Evolutionary conservation across 1,139 yeast species (phyloP), one percentile per base, ranked within the genome.

Genomic region (Nakaseomyces kungkrabaensis): DNA sequence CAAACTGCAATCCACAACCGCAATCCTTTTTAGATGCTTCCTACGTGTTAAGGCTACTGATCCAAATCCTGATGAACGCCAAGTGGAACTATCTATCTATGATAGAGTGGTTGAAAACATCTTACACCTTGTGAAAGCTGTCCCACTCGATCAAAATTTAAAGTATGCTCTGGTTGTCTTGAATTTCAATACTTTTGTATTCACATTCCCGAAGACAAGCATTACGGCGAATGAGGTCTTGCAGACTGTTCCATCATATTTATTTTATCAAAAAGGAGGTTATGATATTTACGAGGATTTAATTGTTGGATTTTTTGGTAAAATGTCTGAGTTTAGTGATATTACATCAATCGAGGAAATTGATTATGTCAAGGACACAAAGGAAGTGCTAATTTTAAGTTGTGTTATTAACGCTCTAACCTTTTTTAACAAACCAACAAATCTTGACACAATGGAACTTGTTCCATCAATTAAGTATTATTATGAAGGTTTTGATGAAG

Each of bases 1-100:
- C 50, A 73, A 77, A 45, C 65, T 79, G 32, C 83, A 78, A 53
- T 73, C 78, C 4, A 73, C 77, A 57, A 66, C 77, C 3, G 66
- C 70, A 1, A 58, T 65, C 32, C 51, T 70, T 1, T 67, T 67
- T 47, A 65, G 70, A 52, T 59, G 64, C 29, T 54, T 65, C 9
- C 48, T 65, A 43, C 57, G 67, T 45, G 45, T 65, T 40, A 56
- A 63, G 2, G 61, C 61, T 38, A 59, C 63, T 4, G 57, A 59
- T 36, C 58, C 56, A 32, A 32, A 42, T 27, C 50, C 52, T 9
- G 46, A 51, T 22, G 59, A 57, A 43, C 54, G 57, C n/a, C 56
- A 59, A 1, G 49, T 54, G 0, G 68, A 64, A 50, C 50, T 63
- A 3, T 58, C 53, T 36, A 56, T 68, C 46, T 56, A 68, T 57